Evolutionary conservation across 768 basidiomycete species (phyloP).

Genomic region (Rubroboletus satanas): DNA sequence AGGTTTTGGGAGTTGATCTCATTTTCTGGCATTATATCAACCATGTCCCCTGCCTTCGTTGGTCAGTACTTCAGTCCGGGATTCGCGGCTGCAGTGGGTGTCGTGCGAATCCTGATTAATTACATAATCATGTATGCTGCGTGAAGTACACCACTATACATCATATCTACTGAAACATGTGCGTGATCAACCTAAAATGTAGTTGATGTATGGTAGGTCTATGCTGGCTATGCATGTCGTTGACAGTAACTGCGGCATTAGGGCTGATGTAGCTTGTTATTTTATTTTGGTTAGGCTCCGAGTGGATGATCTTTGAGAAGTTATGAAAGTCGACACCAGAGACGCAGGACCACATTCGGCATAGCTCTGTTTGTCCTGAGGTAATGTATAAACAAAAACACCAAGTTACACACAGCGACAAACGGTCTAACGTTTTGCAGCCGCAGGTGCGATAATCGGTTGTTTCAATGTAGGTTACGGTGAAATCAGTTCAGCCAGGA

Average conservation of each 20-base stretch:
- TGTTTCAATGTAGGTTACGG: neutral
- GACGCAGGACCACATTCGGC: neutral
- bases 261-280: neutral
- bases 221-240: neutral
- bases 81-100: neutral
- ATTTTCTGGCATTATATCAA: neutral
- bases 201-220: neutral
- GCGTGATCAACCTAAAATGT: neutral
- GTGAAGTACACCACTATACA: neutral
- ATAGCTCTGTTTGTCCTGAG: neutral
- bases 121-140: neutral
- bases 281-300: neutral
- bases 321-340: neutral
- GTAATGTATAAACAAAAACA: neutral
- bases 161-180: neutral
- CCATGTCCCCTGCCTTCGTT: neutral
- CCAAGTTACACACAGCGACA: neutral
- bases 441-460: neutral
- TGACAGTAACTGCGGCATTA: too few relatives aligned
- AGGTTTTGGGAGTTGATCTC: neutral
- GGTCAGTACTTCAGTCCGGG: neutral
- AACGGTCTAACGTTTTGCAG: neutral
- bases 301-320: too few relatives aligned
- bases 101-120: neutral
- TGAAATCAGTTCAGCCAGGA: neutral